phyloP scores from a whole-genome alignment of 352 stramenopile species.

The Globisporangium barbulae region DNA sequence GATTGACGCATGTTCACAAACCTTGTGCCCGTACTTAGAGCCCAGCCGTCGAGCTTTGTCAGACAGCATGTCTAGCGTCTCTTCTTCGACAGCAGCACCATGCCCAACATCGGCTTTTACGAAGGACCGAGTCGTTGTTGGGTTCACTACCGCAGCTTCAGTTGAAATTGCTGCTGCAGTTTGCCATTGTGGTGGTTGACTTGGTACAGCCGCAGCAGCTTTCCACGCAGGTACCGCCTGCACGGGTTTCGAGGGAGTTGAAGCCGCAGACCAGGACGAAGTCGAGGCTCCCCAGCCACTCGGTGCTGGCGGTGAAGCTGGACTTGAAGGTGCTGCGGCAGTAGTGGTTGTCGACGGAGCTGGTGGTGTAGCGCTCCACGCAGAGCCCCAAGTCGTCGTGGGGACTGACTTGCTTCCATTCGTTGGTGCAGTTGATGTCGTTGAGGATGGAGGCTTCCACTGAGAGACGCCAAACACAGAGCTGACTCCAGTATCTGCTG shows the following conservation, averaged over 20 bases:
- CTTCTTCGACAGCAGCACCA: background rate
- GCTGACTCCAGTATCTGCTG: conserved; percentile 9
- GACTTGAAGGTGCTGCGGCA: background rate
- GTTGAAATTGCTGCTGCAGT: background rate
- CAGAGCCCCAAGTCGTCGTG: conserved; percentile 9
- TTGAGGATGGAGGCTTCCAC: background rate
- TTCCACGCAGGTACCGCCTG: conserved; percentile 16
- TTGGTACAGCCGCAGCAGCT: conserved; percentile 10
- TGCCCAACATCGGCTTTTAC: background rate
- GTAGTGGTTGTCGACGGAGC: background rate
- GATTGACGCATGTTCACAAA: conserved; percentile 8
- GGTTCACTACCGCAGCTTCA: background rate
- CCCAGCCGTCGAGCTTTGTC: conserved; percentile 66
- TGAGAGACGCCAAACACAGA: conserved; percentile 33
- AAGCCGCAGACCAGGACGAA: conserved; percentile 24
- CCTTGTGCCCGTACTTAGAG: conserved; percentile 71
- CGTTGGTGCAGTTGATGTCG: background rate
- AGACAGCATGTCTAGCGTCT: conserved; percentile 39
- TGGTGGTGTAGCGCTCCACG: conserved; percentile 7
- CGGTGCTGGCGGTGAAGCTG: conserved; percentile 11
- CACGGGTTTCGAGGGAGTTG: conserved; percentile 4
- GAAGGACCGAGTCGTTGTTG: background rate
- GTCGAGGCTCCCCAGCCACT: conserved; percentile 20
- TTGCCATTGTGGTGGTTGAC: conserved; percentile 16
- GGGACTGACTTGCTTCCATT: background rate